Evolutionary conservation across 495 filamentous ascomycete genomes (phyloP).

Genomic region (Corynascus novoguineensis): DNA sequence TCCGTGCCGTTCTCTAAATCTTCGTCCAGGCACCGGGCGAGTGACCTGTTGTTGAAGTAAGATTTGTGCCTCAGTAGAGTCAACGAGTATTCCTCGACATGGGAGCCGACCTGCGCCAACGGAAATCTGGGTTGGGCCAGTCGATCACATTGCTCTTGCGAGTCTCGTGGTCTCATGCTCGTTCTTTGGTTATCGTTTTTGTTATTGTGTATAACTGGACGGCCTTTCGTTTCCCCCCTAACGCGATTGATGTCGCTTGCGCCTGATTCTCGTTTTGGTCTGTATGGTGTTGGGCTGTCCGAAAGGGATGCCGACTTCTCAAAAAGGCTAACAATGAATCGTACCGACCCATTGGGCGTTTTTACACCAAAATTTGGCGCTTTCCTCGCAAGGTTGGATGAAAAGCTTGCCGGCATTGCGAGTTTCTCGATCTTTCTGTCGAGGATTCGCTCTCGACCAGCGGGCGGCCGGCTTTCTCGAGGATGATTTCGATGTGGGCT

Average conservation of each 20-base stretch:
- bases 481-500: neutral
- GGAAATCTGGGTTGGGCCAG: neutral
- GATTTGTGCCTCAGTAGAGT: conserved; percentile 27
- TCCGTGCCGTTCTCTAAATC: neutral
- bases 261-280: neutral
- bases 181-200: neutral
- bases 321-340: conserved; percentile 19
- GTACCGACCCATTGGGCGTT: conserved; percentile 10
- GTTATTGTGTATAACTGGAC: neutral
- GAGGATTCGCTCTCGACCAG: conserved; percentile 14
- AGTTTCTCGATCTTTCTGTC: conserved; percentile 21
- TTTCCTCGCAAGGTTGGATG: conserved; percentile 17
- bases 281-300: neutral
- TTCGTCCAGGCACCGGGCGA: conserved; percentile 26
- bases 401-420: conserved; percentile 16
- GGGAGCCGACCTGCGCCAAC: conserved; percentile 3
- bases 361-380: neutral
- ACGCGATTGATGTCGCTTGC: neutral
- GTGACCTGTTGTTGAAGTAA: conserved; percentile 23
- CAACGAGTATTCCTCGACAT: conserved; percentile 24
- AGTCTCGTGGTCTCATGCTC: neutral
- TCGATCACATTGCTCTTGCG: neutral
- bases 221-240: neutral
- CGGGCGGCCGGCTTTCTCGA: neutral
- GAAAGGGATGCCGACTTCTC: conserved; percentile 8